phyloP scores from a whole-genome alignment of 176 grass and related monocot genomes.

The Aegilops longissima region DNA sequence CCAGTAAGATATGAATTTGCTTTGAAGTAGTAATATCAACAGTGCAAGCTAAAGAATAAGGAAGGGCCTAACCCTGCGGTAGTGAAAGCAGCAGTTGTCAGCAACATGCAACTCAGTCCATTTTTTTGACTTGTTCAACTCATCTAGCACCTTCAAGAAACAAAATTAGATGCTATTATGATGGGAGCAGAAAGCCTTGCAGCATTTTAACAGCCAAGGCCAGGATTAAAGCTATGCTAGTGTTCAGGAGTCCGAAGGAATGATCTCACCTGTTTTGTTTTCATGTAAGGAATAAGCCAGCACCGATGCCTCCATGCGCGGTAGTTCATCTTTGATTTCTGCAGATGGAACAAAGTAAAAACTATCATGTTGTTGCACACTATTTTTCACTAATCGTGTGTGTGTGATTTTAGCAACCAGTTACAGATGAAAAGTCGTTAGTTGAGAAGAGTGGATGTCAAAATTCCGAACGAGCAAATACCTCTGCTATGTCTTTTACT shows the following conservation, averaged over 20 bases:
- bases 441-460: slow-evolving; percentile 15
- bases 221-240: neutral
- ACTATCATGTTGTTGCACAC: neutral
- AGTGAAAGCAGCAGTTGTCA: slow-evolving; percentile 91
- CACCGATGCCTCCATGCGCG: slow-evolving; percentile 85
- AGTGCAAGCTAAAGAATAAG: neutral
- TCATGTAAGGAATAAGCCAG: slow-evolving; percentile 92
- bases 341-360: slow-evolving; percentile 29
- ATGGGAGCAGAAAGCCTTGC: neutral
- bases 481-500: slow-evolving; percentile 82
- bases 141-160: slow-evolving; percentile 62
- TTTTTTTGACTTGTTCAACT: slow-evolving; percentile 66
- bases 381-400: neutral
- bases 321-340: slow-evolving; percentile 99
- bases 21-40: neutral
- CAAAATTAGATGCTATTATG: neutral
- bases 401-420: neutral
- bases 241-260: neutral
- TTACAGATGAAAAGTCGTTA: slow-evolving; percentile 7
- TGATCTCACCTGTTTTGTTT: slow-evolving; percentile 49
- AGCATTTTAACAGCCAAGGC: neutral
- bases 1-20: neutral
- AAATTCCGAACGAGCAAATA: neutral
- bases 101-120: slow-evolving; percentile 84
- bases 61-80: slow-evolving; percentile 53